phyloP scores from a whole-genome alignment of 164 flowering plant genomes.

The Magnolia sinica region DNA sequence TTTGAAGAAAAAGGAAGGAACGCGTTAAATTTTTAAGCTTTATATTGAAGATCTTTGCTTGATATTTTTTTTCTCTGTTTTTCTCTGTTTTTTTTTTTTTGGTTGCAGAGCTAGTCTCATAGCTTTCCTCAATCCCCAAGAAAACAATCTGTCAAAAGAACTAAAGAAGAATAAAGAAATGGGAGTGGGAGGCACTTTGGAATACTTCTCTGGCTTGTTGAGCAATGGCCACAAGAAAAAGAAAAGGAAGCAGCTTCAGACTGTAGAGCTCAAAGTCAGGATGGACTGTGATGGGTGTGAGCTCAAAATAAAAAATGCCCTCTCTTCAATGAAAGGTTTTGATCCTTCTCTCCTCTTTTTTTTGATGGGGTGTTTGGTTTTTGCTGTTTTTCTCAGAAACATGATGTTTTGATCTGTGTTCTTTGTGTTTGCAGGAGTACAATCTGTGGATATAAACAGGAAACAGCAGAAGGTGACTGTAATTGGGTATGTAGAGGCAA shows the following conservation, averaged over 20 bases:
- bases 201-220: slow-evolving; percentile 53
- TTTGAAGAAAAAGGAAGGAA: not conserved
- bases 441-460: slow-evolving; percentile 67
- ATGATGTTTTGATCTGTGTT: not conserved
- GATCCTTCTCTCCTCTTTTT: not conserved
- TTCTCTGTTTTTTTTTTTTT: not conserved
- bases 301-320: slow-evolving; percentile 57
- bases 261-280: slow-evolving; percentile 71
- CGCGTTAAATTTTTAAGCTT: not conserved
- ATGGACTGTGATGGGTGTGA: slow-evolving; percentile 95
- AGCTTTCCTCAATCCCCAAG: not conserved
- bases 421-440: slow-evolving; percentile 45
- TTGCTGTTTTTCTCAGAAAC: not conserved
- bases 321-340: slow-evolving; percentile 70
- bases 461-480: slow-evolving; percentile 83
- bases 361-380: not conserved
- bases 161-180: slow-evolving; percentile 5
- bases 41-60: not conserved
- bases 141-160: not conserved
- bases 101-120: not conserved
- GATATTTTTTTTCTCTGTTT: not conserved
- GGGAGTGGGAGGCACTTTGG: slow-evolving; percentile 69
- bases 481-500: slow-evolving; percentile 63
- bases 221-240: slow-evolving; percentile 37
- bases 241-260: slow-evolving; percentile 54